Percentiles rank a stretch among this genome's conserved stretches.
These are phyloP conservation scores for Paramecium bursaria DNA, from an alignment of 73 alveolate genomes.

Conservation along the genomic window DNA sequence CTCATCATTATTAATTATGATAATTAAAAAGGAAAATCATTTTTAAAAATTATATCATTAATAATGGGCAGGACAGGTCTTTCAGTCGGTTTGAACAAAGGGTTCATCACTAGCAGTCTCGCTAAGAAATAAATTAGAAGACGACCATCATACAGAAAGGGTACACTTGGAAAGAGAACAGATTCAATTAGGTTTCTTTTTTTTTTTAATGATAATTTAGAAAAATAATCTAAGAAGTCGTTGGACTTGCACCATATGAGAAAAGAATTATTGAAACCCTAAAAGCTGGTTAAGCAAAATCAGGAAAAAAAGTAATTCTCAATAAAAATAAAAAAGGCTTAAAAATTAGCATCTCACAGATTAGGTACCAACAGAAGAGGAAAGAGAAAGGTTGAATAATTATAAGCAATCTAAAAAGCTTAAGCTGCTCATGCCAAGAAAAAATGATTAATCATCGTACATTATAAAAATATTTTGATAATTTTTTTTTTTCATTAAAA, in stretches of 20 bases:
- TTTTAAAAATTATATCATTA: too few species aligned
- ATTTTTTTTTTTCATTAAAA: too few species aligned
- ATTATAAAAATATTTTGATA: too few species aligned
- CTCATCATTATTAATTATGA: too few species aligned
- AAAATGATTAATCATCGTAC: too few species aligned
- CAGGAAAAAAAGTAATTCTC: too few species aligned
- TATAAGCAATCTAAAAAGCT: slow-evolving; percentile 78
- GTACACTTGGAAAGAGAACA: slow-evolving; percentile 58
- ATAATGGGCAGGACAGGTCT: slow-evolving; percentile 63
- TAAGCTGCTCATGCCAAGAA: too few species aligned
- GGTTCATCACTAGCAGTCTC: slow-evolving; percentile 39
- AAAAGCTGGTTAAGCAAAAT: slow-evolving; percentile 86
- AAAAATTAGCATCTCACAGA: slow-evolving; percentile 89
- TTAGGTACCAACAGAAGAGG: slow-evolving; percentile 98
- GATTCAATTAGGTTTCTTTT: too few species aligned
- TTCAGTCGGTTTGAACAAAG: slow-evolving; percentile 49
- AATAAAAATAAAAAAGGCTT: slow-evolving; percentile 94
- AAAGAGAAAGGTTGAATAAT: slow-evolving; percentile 84
- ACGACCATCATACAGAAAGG: slow-evolving; percentile 62
- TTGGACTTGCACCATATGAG: slow-evolving; percentile 97
- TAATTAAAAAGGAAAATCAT: too few species aligned
- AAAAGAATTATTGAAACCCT: slow-evolving; percentile 92
- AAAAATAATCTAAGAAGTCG: slow-evolving; percentile 87
- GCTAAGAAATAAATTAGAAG: slow-evolving; percentile 54
- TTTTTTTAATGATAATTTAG: too few species aligned